Evolutionary conservation across 768 basidiomycete genomes (phyloP).

Genomic region (Mycena rebaudengoi): DNA sequence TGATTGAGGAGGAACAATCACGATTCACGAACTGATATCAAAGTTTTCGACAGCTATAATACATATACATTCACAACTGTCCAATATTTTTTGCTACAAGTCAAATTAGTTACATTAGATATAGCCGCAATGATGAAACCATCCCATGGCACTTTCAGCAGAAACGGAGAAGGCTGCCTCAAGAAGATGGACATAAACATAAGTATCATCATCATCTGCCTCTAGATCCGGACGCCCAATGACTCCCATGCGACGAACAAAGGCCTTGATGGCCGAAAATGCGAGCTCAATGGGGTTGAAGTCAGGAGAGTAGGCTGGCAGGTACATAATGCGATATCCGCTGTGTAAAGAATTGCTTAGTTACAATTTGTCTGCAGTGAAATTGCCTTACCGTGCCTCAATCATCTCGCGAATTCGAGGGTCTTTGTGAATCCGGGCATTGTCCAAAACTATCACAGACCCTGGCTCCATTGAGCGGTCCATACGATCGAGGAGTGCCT

Average conservation of each 20-base stretch:
- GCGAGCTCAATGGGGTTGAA: conserved; percentile 37
- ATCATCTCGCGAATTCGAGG: conserved; percentile 32
- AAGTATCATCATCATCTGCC: not conserved
- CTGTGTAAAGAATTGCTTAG: too few species aligned
- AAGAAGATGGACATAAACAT: conserved; percentile 13
- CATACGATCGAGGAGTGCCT: conserved; percentile 38
- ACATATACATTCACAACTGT: too few species aligned
- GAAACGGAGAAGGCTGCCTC: conserved; percentile 6
- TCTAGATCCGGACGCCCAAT: not conserved
- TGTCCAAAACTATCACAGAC: conserved; percentile 47
- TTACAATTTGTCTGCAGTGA: not conserved
- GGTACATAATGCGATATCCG: conserved; percentile 21
- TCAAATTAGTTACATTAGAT: too few species aligned
- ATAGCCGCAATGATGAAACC: conserved; percentile 19
- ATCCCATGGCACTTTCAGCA: not conserved
- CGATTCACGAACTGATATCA: too few species aligned
- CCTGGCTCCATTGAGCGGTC: conserved; percentile 35
- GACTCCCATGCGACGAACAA: conserved; percentile 18
- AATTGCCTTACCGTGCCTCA: conserved; percentile 38
- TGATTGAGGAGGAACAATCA: too few species aligned
- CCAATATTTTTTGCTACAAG: too few species aligned
- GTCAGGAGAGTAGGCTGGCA: conserved; percentile 39
- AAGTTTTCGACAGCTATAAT: too few species aligned
- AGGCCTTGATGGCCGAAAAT: conserved; percentile 29
- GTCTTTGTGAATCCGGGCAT: conserved; percentile 43